Base-by-base conservation (phyloP, 2,329 filamentous ascomycete species). In the Arachnomyces sp. region DNA sequence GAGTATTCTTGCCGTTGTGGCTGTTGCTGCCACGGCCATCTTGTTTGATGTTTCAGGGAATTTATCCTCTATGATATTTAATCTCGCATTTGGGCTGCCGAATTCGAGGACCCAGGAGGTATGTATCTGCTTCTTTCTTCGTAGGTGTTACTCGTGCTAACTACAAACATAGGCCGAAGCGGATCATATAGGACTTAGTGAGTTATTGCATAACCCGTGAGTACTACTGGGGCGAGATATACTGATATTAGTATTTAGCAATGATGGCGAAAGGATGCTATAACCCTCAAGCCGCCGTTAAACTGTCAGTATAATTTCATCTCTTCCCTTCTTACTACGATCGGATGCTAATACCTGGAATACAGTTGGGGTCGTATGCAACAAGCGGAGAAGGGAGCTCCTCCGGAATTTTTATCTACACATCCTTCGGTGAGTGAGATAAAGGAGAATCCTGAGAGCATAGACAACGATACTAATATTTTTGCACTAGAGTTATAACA, bases 201-300 rank as follows among this genome's bases (percentile, higher is more conserved):
- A 44, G 57, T 35, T 4, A 4, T 28, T 33, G 18, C 29, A 13
- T 25, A 20, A 20, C 11, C 9, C 20, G 9, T n/a, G 25, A 20
- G 18, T 30, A 13, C n/a, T 28, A 28, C 4, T 16, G 28, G 8
- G 5, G 14, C 18, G 13, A 7, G 15, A 13, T 18, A 31, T 34
- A 17, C 51, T 62, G 39, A 55, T 34, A 4, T n/a, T 8, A 17
- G 4, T 30, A 33, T 7, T 31, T 47, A 64, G 61, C 79, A 55
- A 77, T 81, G 69, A 81, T 81, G 73, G 68, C 77, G 2, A 66
- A 76, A 53, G 70, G 69, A 29, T 81, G 77, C 55, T 81, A 74
- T 49, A 64, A 76, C 39, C 77, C 77, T 0, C 56, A 68, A 42
- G 74, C 71, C 11, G 76, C 76, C 1, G 66, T 74, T 43, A 62